phyloP scores from a whole-genome alignment of 1,139 yeast genomes.

The Kodamaea sp. region DNA sequence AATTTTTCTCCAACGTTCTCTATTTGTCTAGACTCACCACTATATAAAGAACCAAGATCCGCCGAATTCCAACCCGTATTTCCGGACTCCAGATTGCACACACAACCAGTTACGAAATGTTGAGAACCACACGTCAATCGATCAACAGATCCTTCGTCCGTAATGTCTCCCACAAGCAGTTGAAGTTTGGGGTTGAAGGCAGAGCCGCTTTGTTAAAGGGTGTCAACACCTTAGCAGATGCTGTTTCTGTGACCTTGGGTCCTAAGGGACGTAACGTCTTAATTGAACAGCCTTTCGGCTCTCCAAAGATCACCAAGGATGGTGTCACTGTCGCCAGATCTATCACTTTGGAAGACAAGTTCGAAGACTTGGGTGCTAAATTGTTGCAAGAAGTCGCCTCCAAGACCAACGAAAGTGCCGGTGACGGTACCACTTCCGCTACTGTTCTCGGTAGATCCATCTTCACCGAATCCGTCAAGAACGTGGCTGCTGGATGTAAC shows the following conservation, averaged over 20 bases:
- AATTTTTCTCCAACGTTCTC: constrained; percentile 9
- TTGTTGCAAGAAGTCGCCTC: constrained; percentile 97
- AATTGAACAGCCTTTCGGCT: constrained; percentile 95
- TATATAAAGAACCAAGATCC: too few relatives aligned
- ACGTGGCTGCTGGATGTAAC: constrained; percentile 99
- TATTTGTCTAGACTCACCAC: constrained; percentile 4
- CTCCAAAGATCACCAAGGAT: constrained; percentile 98
- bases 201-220: constrained; percentile 96
- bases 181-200: constrained; percentile 98
- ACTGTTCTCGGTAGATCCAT: constrained; percentile 96
- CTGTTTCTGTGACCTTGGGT: constrained; percentile 95
- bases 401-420: constrained; percentile 97
- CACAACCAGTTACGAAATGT: too few relatives aligned
- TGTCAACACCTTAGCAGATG: constrained; percentile 95
- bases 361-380: constrained; percentile 96
- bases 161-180: constrained; percentile 84
- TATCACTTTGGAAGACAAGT: constrained; percentile 84
- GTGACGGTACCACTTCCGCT: constrained; percentile 99
- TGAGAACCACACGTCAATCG: constrained; percentile 56
- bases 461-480: constrained; percentile 95
- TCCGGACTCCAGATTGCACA: too few relatives aligned
- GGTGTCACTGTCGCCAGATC: constrained; percentile 98
- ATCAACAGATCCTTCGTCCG: constrained; percentile 52
- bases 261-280: constrained; percentile 98
- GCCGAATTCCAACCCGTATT: too few relatives aligned